Evolutionary conservation across 352 stramenopile species (phyloP).

Genomic region (Aphanomyces astaci): DNA sequence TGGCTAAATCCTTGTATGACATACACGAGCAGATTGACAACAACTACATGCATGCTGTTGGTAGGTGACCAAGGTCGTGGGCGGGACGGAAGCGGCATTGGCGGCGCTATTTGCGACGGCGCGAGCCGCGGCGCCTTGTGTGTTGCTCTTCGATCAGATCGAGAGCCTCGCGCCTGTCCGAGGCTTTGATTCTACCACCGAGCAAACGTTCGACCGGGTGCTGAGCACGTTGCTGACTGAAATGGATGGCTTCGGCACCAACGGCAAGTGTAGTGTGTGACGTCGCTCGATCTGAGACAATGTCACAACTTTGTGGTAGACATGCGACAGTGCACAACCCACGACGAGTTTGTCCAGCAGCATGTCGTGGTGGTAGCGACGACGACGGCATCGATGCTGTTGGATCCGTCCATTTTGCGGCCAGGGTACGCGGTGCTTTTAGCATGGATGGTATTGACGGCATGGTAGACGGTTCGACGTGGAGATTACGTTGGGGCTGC

Average conservation of each 20-base stretch:
- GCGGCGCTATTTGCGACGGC: conserved; percentile 82
- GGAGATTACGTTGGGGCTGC: conserved; percentile 58
- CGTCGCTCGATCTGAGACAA: conserved; percentile 18
- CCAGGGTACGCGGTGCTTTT: conserved; percentile 44
- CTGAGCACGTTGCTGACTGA: conserved; percentile 86
- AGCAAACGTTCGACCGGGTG: conserved; percentile 89
- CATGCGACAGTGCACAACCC: conserved; percentile 16
- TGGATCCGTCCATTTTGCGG: conserved; percentile 83
- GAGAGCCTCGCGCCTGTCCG: conserved; percentile 80
- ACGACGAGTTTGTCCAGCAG: conserved; percentile 59
- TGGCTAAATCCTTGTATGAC: conserved; percentile 1
- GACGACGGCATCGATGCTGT: conserved; percentile 53
- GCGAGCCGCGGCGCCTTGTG: conserved; percentile 75
- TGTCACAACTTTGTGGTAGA: conserved; percentile 24
- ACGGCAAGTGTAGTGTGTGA: conserved; percentile 27
- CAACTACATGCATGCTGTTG: background rate
- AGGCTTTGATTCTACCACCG: conserved; percentile 86
- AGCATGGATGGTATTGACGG: background rate
- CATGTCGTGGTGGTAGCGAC: conserved; percentile 81
- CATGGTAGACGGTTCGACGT: conserved; percentile 65
- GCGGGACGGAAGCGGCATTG: conserved; percentile 83
- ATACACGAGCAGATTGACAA: too few relatives aligned
- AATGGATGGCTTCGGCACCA: conserved; percentile 78
- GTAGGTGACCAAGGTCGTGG: conserved; percentile 80
- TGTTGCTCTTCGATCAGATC: conserved; percentile 91